Evolutionary conservation across 2,329 filamentous ascomycete genomes (phyloP).

Genomic region (Colletotrichum shisoi): DNA sequence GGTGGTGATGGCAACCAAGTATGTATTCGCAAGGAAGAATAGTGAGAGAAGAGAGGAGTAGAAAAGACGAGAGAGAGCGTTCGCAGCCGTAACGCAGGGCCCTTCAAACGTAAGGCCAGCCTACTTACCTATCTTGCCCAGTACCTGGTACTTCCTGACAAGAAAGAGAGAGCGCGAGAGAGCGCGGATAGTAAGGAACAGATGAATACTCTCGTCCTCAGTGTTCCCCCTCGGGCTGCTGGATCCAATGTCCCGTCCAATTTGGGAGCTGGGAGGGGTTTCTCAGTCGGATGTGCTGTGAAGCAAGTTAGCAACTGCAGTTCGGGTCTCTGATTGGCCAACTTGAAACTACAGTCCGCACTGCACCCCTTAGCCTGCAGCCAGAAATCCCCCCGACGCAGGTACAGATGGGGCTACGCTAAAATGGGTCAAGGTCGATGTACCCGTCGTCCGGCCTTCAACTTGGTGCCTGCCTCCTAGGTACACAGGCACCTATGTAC

Average conservation of each 20-base stretch:
- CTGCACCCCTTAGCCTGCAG: conserved; percentile 20
- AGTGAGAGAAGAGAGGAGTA: background rate
- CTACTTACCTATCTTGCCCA: too few relatives aligned
- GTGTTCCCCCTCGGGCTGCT: conserved; percentile 7
- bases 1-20: background rate
- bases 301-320: conserved; percentile 8
- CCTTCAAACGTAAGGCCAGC: too few relatives aligned
- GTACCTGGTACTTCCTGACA: too few relatives aligned
- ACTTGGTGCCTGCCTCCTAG: background rate
- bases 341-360: background rate
- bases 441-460: conserved; percentile 8
- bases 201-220: background rate
- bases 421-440: conserved; percentile 20
- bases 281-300: conserved; percentile 15
- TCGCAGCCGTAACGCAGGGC: too few relatives aligned
- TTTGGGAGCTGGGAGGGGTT: conserved; percentile 28
- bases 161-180: too few relatives aligned
- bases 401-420: conserved; percentile 35
- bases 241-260: conserved; percentile 37
- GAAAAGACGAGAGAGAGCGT: background rate
- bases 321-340: conserved; percentile 16
- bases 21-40: background rate
- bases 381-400: conserved; percentile 35
- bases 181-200: too few relatives aligned
- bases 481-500: background rate